Evolutionary conservation across 345 rosid species (phyloP).

Genomic region (Camelina neglecta): DNA sequence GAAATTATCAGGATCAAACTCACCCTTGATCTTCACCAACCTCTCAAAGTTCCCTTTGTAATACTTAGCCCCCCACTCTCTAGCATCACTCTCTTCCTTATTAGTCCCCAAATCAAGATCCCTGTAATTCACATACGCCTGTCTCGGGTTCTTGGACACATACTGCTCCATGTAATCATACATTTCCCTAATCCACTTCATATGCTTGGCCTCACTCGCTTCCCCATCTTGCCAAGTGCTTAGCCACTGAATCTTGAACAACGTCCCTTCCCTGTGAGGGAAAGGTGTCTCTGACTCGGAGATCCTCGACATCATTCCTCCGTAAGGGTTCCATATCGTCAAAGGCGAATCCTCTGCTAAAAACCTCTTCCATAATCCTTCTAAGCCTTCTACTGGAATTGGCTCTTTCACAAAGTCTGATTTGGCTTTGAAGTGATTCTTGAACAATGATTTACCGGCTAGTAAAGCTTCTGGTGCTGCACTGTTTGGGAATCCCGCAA

Average conservation of each 20-base stretch:
- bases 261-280: slow-evolving; percentile 44
- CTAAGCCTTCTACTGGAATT: slow-evolving; percentile 38
- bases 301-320: slow-evolving; percentile 47
- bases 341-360: slow-evolving; percentile 32
- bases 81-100: slow-evolving; percentile 40
- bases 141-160: slow-evolving; percentile 39
- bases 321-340: slow-evolving; percentile 47
- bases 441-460: slow-evolving; percentile 55
- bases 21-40: slow-evolving; percentile 52
- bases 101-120: slow-evolving; percentile 48
- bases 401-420: slow-evolving; percentile 69
- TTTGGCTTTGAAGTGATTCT: slow-evolving; percentile 68
- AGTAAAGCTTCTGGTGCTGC: slow-evolving; percentile 58
- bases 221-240: slow-evolving; percentile 38
- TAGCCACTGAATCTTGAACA: slow-evolving; percentile 47
- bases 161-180: slow-evolving; percentile 45
- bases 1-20: slow-evolving; percentile 63
- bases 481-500: slow-evolving; percentile 56
- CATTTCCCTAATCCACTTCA: slow-evolving; percentile 45
- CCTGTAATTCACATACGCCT: slow-evolving; percentile 45
- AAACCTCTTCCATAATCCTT: slow-evolving; percentile 43
- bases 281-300: slow-evolving; percentile 45
- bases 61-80: slow-evolving; percentile 61
- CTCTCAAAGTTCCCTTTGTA: slow-evolving; percentile 57
- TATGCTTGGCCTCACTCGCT: slow-evolving; percentile 38